Evolutionary conservation across 345 rosid species (phyloP).

Genomic region (Eutrema yunnanense): DNA sequence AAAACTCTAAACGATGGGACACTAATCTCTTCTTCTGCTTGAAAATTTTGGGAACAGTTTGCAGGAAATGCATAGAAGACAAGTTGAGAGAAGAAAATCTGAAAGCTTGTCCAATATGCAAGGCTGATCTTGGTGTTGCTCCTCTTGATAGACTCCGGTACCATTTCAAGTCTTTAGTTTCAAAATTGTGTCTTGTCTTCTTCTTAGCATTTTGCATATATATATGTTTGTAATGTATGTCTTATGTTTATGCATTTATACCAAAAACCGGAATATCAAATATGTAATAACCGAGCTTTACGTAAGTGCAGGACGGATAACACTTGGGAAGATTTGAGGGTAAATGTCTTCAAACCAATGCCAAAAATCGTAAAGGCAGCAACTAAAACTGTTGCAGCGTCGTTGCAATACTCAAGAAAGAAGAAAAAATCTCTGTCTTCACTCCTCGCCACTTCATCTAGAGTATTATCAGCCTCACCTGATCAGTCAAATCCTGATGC

Average conservation of each 20-base stretch:
- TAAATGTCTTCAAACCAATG: neutral
- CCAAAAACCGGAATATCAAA: neutral
- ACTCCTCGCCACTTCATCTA: neutral
- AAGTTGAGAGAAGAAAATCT: neutral
- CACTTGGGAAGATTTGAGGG: neutral
- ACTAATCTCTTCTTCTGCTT: neutral
- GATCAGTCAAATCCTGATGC: neutral
- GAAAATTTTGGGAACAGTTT: conserved; percentile 5
- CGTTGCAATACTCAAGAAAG: neutral
- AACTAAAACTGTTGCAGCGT: neutral
- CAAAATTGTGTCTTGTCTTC: neutral
- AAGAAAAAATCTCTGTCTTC: neutral
- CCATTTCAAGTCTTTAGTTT: neutral
- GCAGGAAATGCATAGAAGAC: conserved; percentile 15
- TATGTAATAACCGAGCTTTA: neutral
- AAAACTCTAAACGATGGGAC: neutral
- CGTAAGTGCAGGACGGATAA: conserved; percentile 17
- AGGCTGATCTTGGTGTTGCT: conserved; percentile 17
- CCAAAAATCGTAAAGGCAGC: neutral
- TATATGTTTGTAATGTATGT: neutral
- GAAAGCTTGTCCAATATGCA: conserved; percentile 20
- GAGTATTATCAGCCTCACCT: neutral
- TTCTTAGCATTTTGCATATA: neutral
- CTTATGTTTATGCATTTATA: neutral
- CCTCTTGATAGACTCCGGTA: conserved; percentile 19